Base-by-base conservation (phyloP, 176 grass and related monocot species). In the Oryza meridionalis region DNA sequence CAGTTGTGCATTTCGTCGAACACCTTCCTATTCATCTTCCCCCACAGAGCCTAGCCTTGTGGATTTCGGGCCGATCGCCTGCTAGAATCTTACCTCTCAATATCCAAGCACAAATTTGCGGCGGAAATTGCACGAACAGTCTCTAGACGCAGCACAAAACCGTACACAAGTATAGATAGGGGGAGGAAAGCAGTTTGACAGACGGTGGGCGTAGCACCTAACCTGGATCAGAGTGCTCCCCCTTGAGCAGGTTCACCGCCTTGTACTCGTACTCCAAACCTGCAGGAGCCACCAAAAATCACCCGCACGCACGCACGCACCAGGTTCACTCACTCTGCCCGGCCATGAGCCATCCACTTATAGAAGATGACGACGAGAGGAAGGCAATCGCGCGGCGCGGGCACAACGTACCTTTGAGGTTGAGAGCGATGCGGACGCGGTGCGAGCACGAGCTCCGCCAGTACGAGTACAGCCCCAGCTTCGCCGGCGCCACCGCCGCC, bases 341-440 rank as follows among this genome's bases (percentile, higher is more conserved):
- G 55, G 13, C 70, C 26, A 35, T 31, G 33, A 58, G 1, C 12
- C 49, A 51, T 0, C 46, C 11, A 49, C 4, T 0, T 2, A 43
- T 11, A 51, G 33, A 9, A n/a, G 17, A 72, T 31, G 63, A 77
- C 51, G 43, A 24, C 21, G 70, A 38, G n/a, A 2, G 49, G 42
- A 2, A 14, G 2, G 40, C 4, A 42, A 40, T 40, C 38, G 38
- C 6, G 37, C 37, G 1, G 37, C 37, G 29, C 37, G 33, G 61
- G 51, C 49, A 46, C 40, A 46, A 46, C 40, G 66, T 5, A 89
- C 92, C 89, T 94, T 94, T 94, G 87, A 94, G 76, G 53, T 87
- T 90, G 81, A 94, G 92, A 10, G 85, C 80, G 81, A 92, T 92
- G 40, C 92, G 90, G 67, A n/a, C 83, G 17, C 92, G 89, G 72